phyloP scores from a whole-genome alignment of 306 rosid genomes.

The Herpetospermum pedunculosum region DNA sequence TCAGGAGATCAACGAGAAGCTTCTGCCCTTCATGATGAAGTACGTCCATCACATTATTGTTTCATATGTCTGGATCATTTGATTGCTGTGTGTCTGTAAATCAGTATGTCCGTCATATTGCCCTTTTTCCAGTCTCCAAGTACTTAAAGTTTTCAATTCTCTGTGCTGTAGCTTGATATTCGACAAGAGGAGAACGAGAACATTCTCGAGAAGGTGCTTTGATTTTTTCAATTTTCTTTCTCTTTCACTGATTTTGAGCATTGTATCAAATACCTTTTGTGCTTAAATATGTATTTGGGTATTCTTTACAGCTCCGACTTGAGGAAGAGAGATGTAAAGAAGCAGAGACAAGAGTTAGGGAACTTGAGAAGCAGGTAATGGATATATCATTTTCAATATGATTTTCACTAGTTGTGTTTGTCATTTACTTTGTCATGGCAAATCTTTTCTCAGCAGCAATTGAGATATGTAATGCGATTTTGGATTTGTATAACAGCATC shows the following conservation, averaged over 20 bases:
- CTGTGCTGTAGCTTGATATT: slow-evolving; percentile 66
- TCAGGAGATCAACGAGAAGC: slow-evolving; percentile 55
- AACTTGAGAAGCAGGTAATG: slow-evolving; percentile 88
- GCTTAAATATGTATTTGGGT: slow-evolving; percentile 17
- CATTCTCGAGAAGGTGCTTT: slow-evolving; percentile 57
- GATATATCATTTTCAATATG: neutral
- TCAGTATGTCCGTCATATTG: neutral
- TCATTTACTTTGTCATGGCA: neutral
- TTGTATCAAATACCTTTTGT: slow-evolving; percentile 10
- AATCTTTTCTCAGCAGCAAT: neutral
- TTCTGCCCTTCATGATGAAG: slow-evolving; percentile 82
- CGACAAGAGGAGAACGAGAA: slow-evolving; percentile 75
- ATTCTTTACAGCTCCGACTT: slow-evolving; percentile 55
- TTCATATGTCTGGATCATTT: slow-evolving; percentile 1
- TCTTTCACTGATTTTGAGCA: neutral
- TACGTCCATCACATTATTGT: slow-evolving; percentile 21
- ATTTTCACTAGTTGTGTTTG: slow-evolving; percentile 3
- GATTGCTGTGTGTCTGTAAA: slow-evolving; percentile 4
- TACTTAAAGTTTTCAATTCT: neutral
- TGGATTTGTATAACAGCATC: neutral
- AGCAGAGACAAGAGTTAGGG: slow-evolving; percentile 73
- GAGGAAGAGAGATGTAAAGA: slow-evolving; percentile 82
- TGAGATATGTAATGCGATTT: neutral
- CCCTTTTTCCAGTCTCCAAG: neutral
- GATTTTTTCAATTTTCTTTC: neutral